phyloP scores from a whole-genome alignment of 768 basidiomycete species.

The Trametes cubensis region DNA sequence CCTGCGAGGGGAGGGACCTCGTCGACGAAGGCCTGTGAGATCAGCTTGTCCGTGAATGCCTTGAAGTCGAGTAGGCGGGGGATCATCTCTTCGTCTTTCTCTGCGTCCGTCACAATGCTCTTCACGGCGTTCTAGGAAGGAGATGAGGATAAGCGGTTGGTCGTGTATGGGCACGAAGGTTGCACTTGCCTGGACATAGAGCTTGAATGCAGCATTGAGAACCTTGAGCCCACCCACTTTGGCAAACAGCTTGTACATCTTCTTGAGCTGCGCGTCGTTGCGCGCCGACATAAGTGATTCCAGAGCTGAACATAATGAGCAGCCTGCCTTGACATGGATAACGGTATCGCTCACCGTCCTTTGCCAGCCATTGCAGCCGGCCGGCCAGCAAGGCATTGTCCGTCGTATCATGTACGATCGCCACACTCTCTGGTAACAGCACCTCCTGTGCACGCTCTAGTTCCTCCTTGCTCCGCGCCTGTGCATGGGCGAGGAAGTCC shows the following conservation, averaged over 20 bases:
- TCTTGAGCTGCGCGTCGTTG: slow-evolving; percentile 45
- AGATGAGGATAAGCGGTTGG: slow-evolving; percentile 1
- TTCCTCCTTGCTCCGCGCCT: slow-evolving; percentile 57
- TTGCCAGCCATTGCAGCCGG: slow-evolving; percentile 47
- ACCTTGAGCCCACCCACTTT: slow-evolving; percentile 56
- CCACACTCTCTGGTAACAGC: slow-evolving; percentile 53
- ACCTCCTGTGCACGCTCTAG: slow-evolving; percentile 52
- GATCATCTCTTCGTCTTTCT: slow-evolving; percentile 78
- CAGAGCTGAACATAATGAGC: slow-evolving; percentile 47
- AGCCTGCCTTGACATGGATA: not conserved
- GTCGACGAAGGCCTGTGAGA: slow-evolving; percentile 54
- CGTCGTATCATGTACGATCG: slow-evolving; percentile 52
- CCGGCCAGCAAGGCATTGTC: slow-evolving; percentile 53
- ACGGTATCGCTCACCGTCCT: slow-evolving; percentile 36
- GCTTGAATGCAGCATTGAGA: slow-evolving; percentile 64
- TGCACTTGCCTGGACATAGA: slow-evolving; percentile 54
- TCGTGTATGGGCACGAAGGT: not conserved
- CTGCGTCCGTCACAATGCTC: slow-evolving; percentile 63
- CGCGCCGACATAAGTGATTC: slow-evolving; percentile 52
- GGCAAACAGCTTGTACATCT: slow-evolving; percentile 64
- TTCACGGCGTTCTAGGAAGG: slow-evolving; percentile 53
- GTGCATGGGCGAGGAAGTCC: slow-evolving; percentile 55
- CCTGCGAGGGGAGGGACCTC: slow-evolving; percentile 31
- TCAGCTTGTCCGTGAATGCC: slow-evolving; percentile 52
- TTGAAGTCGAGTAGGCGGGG: slow-evolving; percentile 71